Evolutionary conservation across 805 yeast species (phyloP), one percentile per base, ranked within the genome.

Genomic region (Pichia gijzeniarum): DNA sequence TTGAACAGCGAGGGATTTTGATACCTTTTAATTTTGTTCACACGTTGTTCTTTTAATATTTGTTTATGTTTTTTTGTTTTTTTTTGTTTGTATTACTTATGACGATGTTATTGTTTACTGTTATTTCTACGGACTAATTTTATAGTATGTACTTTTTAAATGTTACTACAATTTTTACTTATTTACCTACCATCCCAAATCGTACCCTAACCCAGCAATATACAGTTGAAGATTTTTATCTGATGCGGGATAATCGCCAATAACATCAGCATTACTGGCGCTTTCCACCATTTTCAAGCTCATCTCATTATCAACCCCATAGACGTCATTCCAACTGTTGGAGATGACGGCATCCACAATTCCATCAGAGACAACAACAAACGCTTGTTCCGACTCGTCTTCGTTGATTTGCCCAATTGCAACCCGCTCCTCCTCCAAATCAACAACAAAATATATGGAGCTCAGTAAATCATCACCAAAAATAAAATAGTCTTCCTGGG

Each of bases 401-500:
- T 22, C 30, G 25, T 50, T 51, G 1, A 48, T 48, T 20, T 46
- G 77, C 3, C 79, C 81, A 16, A 76, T 35, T 1, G 71, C 71
- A 19, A 76, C 55, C 37, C 65, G 64, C 22, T 63, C 53, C 35
- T 66, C 64, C 18, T 77, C 79, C 42, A 78, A 55, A 58, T 79
- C 82, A 45, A 69, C 80, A 34, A 77, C 79, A 14, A 72, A 66
- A 50, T 78, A 79, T 1, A 76, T 75, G 25, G 71, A 59, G 48
- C 74, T 67, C 45, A 80, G 54, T 59, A 80, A 73, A 5, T 72
- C 63, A 57, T 77, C 82, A 41, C 85, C 85, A 10, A 77, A 57
- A 16, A 71, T 64, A 45, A 67, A 62, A 3, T 63, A 48, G 33
- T 65, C 67, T 46, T 61, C 65, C 34, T 64, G 64, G 8, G 30